Base-by-base conservation (phyloP, 2,329 filamentous ascomycete species). In the Corniculantispora saksenae region DNA sequence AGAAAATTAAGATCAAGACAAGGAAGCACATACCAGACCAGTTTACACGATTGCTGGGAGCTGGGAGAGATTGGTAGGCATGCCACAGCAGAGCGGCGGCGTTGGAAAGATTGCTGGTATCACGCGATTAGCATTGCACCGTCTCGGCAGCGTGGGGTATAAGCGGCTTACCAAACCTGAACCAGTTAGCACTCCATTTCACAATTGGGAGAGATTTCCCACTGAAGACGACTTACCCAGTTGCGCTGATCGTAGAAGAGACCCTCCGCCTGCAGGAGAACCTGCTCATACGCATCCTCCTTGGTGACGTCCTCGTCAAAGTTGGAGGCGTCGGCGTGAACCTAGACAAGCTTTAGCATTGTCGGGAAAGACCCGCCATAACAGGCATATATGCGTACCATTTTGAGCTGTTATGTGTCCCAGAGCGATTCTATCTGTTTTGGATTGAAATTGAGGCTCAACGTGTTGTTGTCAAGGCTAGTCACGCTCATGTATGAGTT, bases 261-360 rank as follows among this genome's bases (percentile, higher is more conserved):
- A 1, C 87, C 87, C 67, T 86, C 83, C 0, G 90, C 88, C 73
- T 93, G 89, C 60, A 89, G 81, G 15, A 93, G 78, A 1, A 94
- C 87, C 71, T 94, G 91, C 68, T 85, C 83, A 69, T 94, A 94
- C 27, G 89, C 91, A 67, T 91, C 86, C 65, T 86, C 81, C 77
- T 94, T 94, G 61, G 83, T 86, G 66, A 92, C 77, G 69, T 86
- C 87, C 17, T 83, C 73, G 57, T 81, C 83, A 77, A 94, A 94
- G 71, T 87, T 92, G 61, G 91, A 91, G 3, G 91, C 87, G 74
- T 94, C 91, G 60, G 92, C 91, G 79, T 94, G 92, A 65, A 92
- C 89, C 90, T 88, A 64, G 12, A 38, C 8, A 64, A 48, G 25
- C 60, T 53, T 66, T 55, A 65, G 50, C 57, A 45, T 43, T 7